phyloP scores from a whole-genome alignment of 2,329 filamentous ascomycete species.

The Cercospora sp. region DNA sequence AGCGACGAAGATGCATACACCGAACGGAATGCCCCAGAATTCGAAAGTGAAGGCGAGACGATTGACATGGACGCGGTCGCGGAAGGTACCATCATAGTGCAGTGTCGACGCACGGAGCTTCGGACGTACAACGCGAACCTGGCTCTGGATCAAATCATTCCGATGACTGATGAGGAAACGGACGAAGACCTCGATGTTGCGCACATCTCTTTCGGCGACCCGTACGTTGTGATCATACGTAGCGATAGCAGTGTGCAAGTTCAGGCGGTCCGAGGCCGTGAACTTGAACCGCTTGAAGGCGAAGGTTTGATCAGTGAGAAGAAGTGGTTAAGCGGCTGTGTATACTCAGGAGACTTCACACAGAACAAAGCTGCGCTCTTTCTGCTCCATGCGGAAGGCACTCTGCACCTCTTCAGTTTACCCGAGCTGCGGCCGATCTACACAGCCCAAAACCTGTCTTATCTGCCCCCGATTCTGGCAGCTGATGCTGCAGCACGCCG shows the following conservation, averaged over 20 bases:
- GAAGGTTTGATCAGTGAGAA: conserved; percentile 68
- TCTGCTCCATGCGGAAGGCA: conserved; percentile 72
- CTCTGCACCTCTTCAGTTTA: conserved; percentile 71
- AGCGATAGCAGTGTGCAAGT: conserved; percentile 81
- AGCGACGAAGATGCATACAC: conserved; percentile 27
- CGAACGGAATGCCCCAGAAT: conserved; percentile 76
- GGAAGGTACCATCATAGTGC: conserved; percentile 77
- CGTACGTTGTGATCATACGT: conserved; percentile 77
- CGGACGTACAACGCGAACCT: conserved; percentile 92
- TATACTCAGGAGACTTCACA: conserved; percentile 68
- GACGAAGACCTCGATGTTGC: conserved; percentile 77
- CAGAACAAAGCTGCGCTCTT: conserved; percentile 68
- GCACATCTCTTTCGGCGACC: conserved; percentile 81
- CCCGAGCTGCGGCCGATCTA: conserved; percentile 74
- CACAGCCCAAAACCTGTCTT: conserved; percentile 72
- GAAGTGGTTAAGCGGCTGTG: conserved; percentile 79
- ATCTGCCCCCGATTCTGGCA: conserved; percentile 74
- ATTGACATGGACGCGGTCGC: conserved; percentile 82
- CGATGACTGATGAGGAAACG: conserved; percentile 87
- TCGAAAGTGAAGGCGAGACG: conserved; percentile 85
- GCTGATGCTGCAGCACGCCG: conserved; percentile 69
- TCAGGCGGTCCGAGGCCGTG: conserved; percentile 70
- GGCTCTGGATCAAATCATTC: conserved; percentile 84
- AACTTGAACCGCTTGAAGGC: conserved; percentile 55
- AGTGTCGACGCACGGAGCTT: conserved; percentile 83